Evolutionary conservation across 1,139 yeast genomes (phyloP).

Genomic region (Hansenula lynferdii): DNA sequence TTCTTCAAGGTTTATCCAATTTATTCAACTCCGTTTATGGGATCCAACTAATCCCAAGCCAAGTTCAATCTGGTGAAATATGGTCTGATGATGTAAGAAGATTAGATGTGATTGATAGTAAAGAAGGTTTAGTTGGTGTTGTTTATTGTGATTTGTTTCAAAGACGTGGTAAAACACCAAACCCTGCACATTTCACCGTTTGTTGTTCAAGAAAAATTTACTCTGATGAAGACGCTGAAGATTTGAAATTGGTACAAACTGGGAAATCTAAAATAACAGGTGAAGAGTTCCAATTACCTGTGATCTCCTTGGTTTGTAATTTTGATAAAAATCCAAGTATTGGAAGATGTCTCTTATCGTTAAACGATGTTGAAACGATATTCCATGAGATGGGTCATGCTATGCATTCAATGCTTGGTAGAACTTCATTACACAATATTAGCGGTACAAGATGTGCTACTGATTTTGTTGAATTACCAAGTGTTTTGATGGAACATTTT

Average conservation of each 20-base stretch:
- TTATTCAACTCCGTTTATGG: slow-evolving; percentile 73
- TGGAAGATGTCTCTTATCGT: slow-evolving; percentile 46
- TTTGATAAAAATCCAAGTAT: slow-evolving; percentile 42
- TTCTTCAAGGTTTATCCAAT: slow-evolving; percentile 76
- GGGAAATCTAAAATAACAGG: slow-evolving; percentile 30
- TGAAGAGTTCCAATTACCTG: slow-evolving; percentile 71
- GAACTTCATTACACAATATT: slow-evolving; percentile 84
- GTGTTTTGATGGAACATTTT: slow-evolving; percentile 91
- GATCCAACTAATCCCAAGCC: slow-evolving; percentile 66
- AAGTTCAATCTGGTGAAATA: slow-evolving; percentile 67
- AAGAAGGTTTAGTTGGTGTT: slow-evolving; percentile 55
- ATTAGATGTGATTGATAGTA: slow-evolving; percentile 61
- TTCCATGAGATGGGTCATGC: slow-evolving; percentile 99
- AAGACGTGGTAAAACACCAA: slow-evolving; percentile 55
- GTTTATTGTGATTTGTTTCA: slow-evolving; percentile 67
- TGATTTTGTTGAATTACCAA: slow-evolving; percentile 94
- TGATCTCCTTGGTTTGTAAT: slow-evolving; percentile 84
- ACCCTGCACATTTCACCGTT: slow-evolving; percentile 96
- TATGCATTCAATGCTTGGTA: slow-evolving; percentile 94
- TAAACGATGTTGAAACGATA: slow-evolving; percentile 84
- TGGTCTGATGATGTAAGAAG: slow-evolving; percentile 92
- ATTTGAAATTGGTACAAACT: slow-evolving; percentile 32
- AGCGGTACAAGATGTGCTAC: slow-evolving; percentile 96
- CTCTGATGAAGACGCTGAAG: slow-evolving; percentile 41
- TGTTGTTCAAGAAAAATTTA: slow-evolving; percentile 81